Conservation (phyloP, 805 yeast genomes). For the Priceomyces castillae region DNA sequence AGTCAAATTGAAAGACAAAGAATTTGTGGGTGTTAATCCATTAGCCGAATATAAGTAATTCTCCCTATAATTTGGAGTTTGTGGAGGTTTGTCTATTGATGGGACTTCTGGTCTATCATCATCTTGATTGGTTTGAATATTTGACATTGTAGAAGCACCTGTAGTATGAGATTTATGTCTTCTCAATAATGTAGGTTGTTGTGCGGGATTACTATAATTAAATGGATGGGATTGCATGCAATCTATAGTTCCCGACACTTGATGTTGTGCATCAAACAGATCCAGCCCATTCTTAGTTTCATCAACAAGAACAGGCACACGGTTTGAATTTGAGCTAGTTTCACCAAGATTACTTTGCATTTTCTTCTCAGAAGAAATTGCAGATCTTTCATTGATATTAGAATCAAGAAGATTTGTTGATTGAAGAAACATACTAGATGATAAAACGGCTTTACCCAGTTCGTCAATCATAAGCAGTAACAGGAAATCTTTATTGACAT, state of each 20-base stretch:
- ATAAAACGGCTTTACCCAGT: slow-evolving; percentile 40
- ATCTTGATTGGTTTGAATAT: background rate
- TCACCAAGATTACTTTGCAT: background rate
- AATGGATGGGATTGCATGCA: background rate
- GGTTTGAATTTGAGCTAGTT: slow-evolving; percentile 23
- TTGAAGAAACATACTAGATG: slow-evolving; percentile 18
- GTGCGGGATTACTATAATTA: background rate
- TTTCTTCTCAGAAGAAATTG: slow-evolving; percentile 1
- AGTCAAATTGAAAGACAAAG: slow-evolving; percentile 31
- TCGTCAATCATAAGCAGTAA: slow-evolving; percentile 39
- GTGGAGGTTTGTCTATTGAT: slow-evolving; percentile 19
- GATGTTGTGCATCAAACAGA: background rate
- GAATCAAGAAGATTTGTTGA: background rate
- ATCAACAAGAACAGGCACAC: slow-evolving; percentile 13
- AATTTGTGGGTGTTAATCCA: slow-evolving; percentile 29
- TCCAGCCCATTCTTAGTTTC: background rate
- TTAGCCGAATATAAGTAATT: slow-evolving; percentile 21
- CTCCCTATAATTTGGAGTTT: slow-evolving; percentile 35
- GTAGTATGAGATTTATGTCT: slow-evolving; percentile 25
- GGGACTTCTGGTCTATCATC: slow-evolving; percentile 4
- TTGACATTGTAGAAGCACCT: slow-evolving; percentile 6
- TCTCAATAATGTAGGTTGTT: slow-evolving; percentile 13
- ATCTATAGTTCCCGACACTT: background rate
- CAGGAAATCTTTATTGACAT: slow-evolving; percentile 21
- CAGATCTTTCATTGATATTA: background rate